A percentile compares a stretch with the other conserved stretches of the same genome.
These are phyloP conservation scores for Mallotus nudiflorus DNA, from an alignment of 345 rosid genomes.

Conservation along the genomic window DNA sequence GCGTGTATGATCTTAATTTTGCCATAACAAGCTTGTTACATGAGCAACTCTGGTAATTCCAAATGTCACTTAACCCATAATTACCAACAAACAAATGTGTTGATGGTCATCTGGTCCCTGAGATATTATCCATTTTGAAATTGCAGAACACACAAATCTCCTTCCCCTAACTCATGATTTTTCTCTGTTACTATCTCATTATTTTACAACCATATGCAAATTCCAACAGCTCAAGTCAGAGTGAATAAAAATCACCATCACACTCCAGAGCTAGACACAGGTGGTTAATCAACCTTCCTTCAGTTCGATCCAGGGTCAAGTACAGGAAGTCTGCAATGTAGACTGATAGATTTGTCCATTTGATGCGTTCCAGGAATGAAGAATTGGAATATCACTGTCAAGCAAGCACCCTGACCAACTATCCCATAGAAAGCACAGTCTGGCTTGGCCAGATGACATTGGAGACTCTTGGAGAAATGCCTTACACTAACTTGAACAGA, in stretches of 20 bases:
- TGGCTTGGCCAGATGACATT: conserved; percentile 80
- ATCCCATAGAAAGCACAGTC: conserved; percentile 92
- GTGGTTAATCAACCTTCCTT: background rate
- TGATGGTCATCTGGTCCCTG: background rate
- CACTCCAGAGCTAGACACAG: background rate
- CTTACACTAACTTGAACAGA: conserved; percentile 75
- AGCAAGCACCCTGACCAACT: conserved; percentile 67
- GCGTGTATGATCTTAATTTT: background rate
- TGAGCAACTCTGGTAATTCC: background rate
- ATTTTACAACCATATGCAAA: too few species aligned
- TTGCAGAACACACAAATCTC: background rate
- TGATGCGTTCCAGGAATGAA: conserved; percentile 76
- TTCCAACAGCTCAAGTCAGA: background rate
- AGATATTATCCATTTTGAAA: background rate
- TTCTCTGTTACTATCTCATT: too few species aligned
- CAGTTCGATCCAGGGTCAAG: conserved; percentile 62
- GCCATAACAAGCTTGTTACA: background rate
- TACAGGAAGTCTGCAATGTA: conserved; percentile 90
- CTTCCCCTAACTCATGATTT: background rate
- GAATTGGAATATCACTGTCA: conserved; percentile 92
- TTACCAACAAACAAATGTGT: background rate
- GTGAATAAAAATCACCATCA: background rate
- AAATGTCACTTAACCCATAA: background rate
- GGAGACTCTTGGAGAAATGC: conserved; percentile 89
- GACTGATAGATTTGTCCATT: conserved; percentile 83